Base-by-base conservation (phyloP, 2,329 filamentous ascomycete genomes). In the Talaromyces piceae region DNA sequence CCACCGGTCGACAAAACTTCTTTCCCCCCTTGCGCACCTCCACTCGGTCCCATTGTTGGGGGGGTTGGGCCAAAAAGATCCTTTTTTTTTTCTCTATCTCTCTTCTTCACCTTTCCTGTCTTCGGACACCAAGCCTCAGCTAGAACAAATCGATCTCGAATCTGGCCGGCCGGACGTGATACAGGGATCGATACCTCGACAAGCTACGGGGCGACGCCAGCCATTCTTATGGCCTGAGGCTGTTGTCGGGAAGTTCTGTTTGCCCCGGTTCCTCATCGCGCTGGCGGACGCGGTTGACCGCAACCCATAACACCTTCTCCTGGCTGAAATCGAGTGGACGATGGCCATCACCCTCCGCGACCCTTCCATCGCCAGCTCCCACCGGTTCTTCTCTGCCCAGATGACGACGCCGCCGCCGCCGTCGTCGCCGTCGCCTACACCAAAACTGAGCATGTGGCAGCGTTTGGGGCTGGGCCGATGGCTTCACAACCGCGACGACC, bases 391-490 rank as follows among this genome's bases (percentile, higher is more conserved):
- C 44, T 47, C 41, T 31, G 18, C 45, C 27, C 41, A 25, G 41
- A 27, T 33, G 45, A 41, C 27, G 25, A 23, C 39, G 31, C 26
- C 46, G 46, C 26, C 41, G 4, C 45, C 51, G 16, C 31, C 51
- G 41, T 30, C 51, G 16, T 43, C 39, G 44, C 44, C 51, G 45
- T 22, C 33, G 9, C 37, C 37, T 18, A 62, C 61, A 22, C 50
- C 57, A 48, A 71, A 70, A 56, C 65, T 67, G 62, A 72, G 71
- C 57, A 72, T 75, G 66, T 73, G 70, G 70, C 71, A 73, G 61
- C 67, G 69, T 55, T 59, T 74, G 47, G 67, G 66, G 27, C 60
- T 72, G 45, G 64, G 67, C 58, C 61, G 64, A 66, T 72, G 67
- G 69, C 65, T 71, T 60, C 52, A 54, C 31, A 67, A 65, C 51